A percentile compares a stretch with the other conserved stretches of the same genome.
These are phyloP conservation scores for Trapa bicornis DNA, from an alignment of 345 rosid genomes.

Conservation along the genomic window DNA sequence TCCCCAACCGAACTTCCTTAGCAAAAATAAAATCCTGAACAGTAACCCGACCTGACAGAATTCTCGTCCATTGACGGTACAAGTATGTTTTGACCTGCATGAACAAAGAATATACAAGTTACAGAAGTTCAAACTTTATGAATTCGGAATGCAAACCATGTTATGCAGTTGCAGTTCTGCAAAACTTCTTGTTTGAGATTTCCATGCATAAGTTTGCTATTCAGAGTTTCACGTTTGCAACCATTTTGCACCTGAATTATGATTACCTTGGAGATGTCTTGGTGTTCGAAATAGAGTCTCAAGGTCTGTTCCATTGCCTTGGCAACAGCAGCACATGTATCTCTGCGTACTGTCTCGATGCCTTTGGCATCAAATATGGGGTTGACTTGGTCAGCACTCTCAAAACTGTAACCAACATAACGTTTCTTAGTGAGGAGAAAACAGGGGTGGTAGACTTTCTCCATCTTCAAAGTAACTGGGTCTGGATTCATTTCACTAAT, in stretches of 20 bases:
- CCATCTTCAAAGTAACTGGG: slow-evolving; percentile 88
- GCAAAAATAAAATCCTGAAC: slow-evolving; percentile 92
- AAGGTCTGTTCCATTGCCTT: slow-evolving; percentile 85
- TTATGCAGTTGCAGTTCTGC: neutral
- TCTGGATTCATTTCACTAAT: slow-evolving; percentile 81
- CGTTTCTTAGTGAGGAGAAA: slow-evolving; percentile 96
- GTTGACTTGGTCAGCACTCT: slow-evolving; percentile 54
- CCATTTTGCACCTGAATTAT: neutral
- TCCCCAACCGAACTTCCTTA: slow-evolving; percentile 90
- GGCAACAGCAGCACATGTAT: slow-evolving; percentile 76
- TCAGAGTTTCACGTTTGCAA: too few species aligned
- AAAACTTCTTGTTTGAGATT: too few species aligned
- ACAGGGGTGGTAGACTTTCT: slow-evolving; percentile 89
- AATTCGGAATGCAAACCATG: neutral
- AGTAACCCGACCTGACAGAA: slow-evolving; percentile 74
- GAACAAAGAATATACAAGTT: neutral
- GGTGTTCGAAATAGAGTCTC: slow-evolving; percentile 62
- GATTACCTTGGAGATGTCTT: slow-evolving; percentile 49
- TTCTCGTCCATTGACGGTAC: slow-evolving; percentile 77
- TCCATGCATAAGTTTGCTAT: too few species aligned
- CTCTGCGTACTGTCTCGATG: slow-evolving; percentile 92
- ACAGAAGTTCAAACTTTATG: neutral
- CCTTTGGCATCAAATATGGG: slow-evolving; percentile 95
- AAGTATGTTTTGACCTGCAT: slow-evolving; percentile 64
- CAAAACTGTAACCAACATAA: slow-evolving; percentile 91